Percentiles rank a stretch among this genome's conserved stretches.
Conservation (phyloP, 805 yeast genomes). For the Lipomyces lipofer region DNA sequence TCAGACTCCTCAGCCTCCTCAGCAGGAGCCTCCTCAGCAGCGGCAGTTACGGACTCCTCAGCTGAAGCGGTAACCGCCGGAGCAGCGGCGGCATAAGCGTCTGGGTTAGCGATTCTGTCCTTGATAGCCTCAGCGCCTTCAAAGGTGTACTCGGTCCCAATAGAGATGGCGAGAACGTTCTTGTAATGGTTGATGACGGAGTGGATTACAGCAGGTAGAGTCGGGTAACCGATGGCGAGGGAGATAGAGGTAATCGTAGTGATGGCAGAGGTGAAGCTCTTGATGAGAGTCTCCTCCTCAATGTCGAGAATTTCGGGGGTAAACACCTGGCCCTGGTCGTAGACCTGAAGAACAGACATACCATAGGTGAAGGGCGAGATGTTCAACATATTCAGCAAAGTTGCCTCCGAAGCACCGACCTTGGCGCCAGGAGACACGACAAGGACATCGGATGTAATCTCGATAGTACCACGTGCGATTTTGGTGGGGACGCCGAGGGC, state of each 20-base stretch:
- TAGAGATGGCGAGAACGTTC: constrained; percentile 95
- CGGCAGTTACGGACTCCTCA: constrained; percentile 60
- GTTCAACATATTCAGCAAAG: constrained; percentile 98
- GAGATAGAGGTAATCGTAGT: constrained; percentile 93
- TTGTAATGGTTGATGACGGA: constrained; percentile 98
- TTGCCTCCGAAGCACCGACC: constrained; percentile 99
- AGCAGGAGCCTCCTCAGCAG: constrained; percentile 71
- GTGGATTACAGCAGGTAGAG: constrained; percentile 99
- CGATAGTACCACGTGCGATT: constrained; percentile 99
- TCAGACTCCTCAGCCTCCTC: constrained; percentile 57
- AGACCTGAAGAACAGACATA: constrained; percentile 93
- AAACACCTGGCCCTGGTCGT: constrained; percentile 98
- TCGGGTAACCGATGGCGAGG: constrained; percentile 98
- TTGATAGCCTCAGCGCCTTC: constrained; percentile 98
- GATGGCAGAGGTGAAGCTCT: constrained; percentile 90
- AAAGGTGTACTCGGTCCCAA: constrained; percentile 98
- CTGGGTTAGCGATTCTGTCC: constrained; percentile 99
- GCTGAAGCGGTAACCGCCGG: constrained; percentile 89
- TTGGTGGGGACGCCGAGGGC: constrained; percentile 99
- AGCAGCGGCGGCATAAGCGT: constrained; percentile 99
- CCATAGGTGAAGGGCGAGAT: constrained; percentile 99
- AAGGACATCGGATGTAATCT: constrained; percentile 94
- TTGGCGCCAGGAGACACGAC: constrained; percentile 80
- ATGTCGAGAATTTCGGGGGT: constrained; percentile 95
- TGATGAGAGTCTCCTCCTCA: constrained; percentile 93